These are phyloP conservation scores for Beauveria asiatica DNA, from an alignment of 2,329 filamentous ascomycete genomes.

Conservation along the genomic window DNA sequence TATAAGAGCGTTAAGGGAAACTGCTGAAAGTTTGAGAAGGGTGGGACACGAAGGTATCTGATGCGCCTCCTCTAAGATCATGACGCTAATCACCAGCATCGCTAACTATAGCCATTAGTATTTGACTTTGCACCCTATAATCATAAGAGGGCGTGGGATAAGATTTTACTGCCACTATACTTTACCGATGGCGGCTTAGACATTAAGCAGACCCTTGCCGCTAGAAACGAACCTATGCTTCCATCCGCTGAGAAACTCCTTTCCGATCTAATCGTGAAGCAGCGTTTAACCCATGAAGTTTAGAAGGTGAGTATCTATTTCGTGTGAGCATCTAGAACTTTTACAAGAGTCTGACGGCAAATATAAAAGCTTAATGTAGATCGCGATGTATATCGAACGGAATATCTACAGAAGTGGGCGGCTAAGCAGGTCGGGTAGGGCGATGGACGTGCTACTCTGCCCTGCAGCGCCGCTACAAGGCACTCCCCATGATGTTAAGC, in stretches of 20 bases:
- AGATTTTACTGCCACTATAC: slow-evolving; percentile 34
- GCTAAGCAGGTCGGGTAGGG: not conserved
- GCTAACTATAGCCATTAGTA: slow-evolving; percentile 37
- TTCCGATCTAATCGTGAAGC: slow-evolving; percentile 35
- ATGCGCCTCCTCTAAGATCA: not conserved
- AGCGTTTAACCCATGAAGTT: slow-evolving; percentile 24
- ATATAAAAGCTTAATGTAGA: slow-evolving; percentile 15
- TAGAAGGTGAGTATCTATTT: slow-evolving; percentile 18
- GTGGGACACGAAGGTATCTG: not conserved
- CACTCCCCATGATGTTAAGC: slow-evolving; percentile 25
- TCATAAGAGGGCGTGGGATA: slow-evolving; percentile 38
- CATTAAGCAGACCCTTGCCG: slow-evolving; percentile 35
- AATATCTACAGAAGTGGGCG: slow-evolving; percentile 23
- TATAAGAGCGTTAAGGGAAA: slow-evolving; percentile 39
- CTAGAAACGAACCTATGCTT: slow-evolving; percentile 43
- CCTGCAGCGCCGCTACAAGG: slow-evolving; percentile 42
- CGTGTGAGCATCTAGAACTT: not conserved
- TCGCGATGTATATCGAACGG: slow-evolving; percentile 24
- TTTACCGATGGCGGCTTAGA: slow-evolving; percentile 47
- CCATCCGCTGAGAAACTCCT: slow-evolving; percentile 48
- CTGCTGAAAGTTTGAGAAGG: slow-evolving; percentile 37
- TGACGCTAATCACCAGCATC: not conserved
- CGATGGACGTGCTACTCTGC: slow-evolving; percentile 49
- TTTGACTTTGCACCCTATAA: slow-evolving; percentile 46
- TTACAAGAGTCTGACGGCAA: not conserved